Percentiles rank a stretch among this genome's conserved stretches.
phyloP scores from a whole-genome alignment of 495 filamentous ascomycete genomes.

The Xylaria scruposa region DNA sequence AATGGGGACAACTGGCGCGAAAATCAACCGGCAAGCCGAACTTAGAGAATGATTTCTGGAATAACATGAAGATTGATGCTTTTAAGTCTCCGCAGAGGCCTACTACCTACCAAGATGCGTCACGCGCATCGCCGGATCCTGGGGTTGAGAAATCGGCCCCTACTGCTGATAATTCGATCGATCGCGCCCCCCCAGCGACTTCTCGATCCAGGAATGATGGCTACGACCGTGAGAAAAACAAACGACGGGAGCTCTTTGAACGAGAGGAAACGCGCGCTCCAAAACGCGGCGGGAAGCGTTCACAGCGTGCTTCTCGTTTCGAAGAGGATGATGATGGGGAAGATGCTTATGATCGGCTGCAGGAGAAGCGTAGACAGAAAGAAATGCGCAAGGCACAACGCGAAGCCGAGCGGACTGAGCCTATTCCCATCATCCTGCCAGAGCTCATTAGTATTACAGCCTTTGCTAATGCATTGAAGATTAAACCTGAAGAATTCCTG shows the following conservation, averaged over 20 bases:
- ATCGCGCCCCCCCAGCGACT: background rate
- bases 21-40: background rate
- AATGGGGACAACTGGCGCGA: slow-evolving; percentile 25
- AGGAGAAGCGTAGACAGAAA: slow-evolving; percentile 46
- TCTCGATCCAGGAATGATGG: background rate
- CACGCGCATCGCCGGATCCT: background rate
- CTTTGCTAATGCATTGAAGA: slow-evolving; percentile 76
- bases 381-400: slow-evolving; percentile 46
- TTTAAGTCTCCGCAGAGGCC: background rate
- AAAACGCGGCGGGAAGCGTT: slow-evolving; percentile 24
- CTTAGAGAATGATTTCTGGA: background rate
- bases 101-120: background rate
- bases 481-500: slow-evolving; percentile 73
- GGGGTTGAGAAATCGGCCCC: no score
- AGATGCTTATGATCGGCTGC: slow-evolving; percentile 45
- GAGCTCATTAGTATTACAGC: slow-evolving; percentile 90
- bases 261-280: background rate
- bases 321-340: slow-evolving; percentile 31
- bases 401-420: slow-evolving; percentile 40
- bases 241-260: background rate
- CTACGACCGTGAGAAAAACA: background rate
- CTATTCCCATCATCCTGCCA: slow-evolving; percentile 71
- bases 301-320: slow-evolving; percentile 23
- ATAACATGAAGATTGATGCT: background rate
- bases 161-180: background rate